Conservation (phyloP, 345 rosid genomes). For the Rhodamnia argentea region DNA sequence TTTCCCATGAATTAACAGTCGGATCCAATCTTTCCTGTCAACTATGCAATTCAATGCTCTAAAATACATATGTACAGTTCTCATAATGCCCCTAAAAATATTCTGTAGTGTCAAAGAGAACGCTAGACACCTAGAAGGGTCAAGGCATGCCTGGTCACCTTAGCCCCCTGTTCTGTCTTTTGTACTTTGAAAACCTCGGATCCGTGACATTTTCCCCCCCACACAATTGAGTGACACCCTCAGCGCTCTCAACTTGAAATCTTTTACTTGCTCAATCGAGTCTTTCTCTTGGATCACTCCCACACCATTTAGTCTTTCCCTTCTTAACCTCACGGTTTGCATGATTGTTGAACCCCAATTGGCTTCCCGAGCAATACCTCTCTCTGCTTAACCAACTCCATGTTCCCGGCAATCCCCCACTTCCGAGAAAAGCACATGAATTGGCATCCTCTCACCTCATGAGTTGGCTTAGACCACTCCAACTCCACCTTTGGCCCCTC, state of each 20-base stretch:
- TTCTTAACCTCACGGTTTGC: neutral
- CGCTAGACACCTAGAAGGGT: neutral
- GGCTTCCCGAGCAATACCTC: neutral
- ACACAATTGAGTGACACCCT: neutral
- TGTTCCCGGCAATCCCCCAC: neutral
- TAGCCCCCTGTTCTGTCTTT: neutral
- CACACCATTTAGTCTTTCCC: neutral
- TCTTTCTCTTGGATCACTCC: neutral
- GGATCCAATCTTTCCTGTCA: neutral
- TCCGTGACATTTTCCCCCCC: neutral
- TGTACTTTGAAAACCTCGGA: neutral
- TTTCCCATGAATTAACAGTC: neutral
- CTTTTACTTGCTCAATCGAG: neutral
- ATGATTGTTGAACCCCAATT: neutral
- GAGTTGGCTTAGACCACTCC: neutral
- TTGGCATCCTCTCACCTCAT: neutral
- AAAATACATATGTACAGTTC: neutral
- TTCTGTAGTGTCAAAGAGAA: neutral
- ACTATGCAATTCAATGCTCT: neutral
- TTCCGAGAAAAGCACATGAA: neutral
- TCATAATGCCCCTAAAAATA: neutral
- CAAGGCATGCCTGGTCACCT: neutral
- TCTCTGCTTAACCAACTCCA: neutral
- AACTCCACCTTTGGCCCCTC: neutral
- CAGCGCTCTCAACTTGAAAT: neutral